Evolutionary conservation across 768 basidiomycete genomes (phyloP).

Genomic region (Leccinellum albellum): DNA sequence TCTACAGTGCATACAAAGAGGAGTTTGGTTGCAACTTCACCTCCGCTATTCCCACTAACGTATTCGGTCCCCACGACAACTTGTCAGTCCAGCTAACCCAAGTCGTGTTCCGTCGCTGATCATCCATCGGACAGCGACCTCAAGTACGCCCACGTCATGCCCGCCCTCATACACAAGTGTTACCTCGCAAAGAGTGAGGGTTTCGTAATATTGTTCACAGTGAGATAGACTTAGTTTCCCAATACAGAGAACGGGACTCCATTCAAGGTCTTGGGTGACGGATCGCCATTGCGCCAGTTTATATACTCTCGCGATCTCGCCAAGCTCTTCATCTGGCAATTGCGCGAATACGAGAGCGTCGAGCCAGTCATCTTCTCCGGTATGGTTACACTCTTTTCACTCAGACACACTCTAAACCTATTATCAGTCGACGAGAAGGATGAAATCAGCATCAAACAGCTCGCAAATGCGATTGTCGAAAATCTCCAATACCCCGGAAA

Average conservation of each 20-base stretch:
- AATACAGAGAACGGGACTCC: conserved; percentile 70
- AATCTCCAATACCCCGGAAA: conserved; percentile 76
- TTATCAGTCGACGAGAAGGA: conserved; percentile 82
- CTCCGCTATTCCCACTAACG: conserved; percentile 93
- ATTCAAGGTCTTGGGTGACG: conserved; percentile 85
- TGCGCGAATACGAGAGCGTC: conserved; percentile 87
- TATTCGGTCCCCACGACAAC: conserved; percentile 95
- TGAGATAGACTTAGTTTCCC: not conserved
- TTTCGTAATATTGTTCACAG: not conserved
- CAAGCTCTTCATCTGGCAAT: conserved; percentile 90
- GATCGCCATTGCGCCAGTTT: conserved; percentile 93
- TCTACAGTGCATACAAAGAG: conserved; percentile 84
- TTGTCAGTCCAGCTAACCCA: conserved; percentile 48
- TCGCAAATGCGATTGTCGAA: conserved; percentile 88
- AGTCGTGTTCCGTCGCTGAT: not conserved
- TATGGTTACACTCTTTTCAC: conserved; percentile 26
- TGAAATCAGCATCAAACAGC: conserved; percentile 88
- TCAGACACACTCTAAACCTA: not conserved
- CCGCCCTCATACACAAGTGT: conserved; percentile 90
- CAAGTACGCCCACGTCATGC: conserved; percentile 91
- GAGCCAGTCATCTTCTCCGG: conserved; percentile 92
- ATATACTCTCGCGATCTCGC: conserved; percentile 97
- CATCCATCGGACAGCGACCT: conserved; percentile 58
- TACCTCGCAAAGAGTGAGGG: conserved; percentile 80
- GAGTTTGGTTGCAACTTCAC: conserved; percentile 95